Conservation (phyloP, 1,284 basidiomycete genomes). For the Cutaneotrichosporon dermatis region DNA sequence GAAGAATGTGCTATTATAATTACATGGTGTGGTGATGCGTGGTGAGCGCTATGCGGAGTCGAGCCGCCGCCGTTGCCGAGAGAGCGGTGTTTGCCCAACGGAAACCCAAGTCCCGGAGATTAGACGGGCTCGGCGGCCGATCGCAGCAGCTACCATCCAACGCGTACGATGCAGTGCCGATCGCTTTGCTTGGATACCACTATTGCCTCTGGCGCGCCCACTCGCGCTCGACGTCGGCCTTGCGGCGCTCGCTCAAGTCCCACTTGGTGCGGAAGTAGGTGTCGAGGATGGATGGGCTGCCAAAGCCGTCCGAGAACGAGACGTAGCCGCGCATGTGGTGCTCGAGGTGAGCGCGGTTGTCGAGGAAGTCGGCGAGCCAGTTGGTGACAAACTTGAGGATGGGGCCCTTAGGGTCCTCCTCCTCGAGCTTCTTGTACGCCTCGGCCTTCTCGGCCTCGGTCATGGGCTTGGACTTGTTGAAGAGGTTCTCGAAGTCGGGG, state of each 20-base stretch:
- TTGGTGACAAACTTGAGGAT: not conserved
- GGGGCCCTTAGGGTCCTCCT: not conserved
- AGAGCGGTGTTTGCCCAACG: no score
- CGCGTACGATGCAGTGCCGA: no score
- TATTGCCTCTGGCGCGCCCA: not conserved
- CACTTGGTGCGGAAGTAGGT: not conserved
- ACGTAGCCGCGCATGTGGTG: constrained; percentile 1
- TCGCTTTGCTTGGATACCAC: no score
- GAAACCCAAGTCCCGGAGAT: no score
- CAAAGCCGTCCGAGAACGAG: not conserved
- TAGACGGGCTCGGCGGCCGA: no score
- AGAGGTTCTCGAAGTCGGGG: not conserved
- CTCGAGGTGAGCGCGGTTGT: not conserved
- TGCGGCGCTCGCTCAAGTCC: not conserved
- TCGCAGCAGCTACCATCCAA: no score
- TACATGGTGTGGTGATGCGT: no score
- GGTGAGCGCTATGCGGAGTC: no score
- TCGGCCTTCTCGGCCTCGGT: not conserved
- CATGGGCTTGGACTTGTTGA: not conserved
- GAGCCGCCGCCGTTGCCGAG: no score
- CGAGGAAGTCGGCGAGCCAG: not conserved
- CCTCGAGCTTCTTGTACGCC: not conserved
- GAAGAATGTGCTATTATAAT: no score
- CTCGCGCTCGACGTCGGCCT: constrained; percentile 1
- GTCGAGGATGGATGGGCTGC: not conserved